Percentiles rank a stretch among this genome's conserved stretches.
Conservation (phyloP, 202 grass and related monocot species). For the Elaeis oleifera region DNA sequence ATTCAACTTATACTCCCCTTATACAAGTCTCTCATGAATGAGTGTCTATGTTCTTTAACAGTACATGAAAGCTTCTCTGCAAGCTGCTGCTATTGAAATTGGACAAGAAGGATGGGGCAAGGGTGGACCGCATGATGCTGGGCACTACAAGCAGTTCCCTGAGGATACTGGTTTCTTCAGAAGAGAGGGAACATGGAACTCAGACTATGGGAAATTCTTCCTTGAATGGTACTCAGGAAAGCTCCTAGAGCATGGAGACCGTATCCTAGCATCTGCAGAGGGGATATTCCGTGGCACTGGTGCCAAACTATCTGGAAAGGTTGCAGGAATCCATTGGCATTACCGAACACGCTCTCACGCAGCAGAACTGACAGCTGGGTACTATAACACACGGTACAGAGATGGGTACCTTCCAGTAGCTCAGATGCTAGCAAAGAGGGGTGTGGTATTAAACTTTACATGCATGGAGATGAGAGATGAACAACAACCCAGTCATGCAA, state of each 20-base stretch:
- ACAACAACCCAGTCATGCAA: constrained; percentile 67
- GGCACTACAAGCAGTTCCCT: constrained; percentile 91
- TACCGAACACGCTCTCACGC: constrained; percentile 78
- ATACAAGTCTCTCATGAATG: too few species aligned
- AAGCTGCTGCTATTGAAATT: constrained; percentile 34
- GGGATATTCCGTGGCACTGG: constrained; percentile 65
- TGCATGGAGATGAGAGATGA: constrained; percentile 99
- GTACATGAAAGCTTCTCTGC: constrained; percentile 80
- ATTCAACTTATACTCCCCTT: too few species aligned
- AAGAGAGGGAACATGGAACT: constrained; percentile 78
- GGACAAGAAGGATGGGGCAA: constrained; percentile 69
- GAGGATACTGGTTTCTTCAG: constrained; percentile 95
- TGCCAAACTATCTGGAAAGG: constrained; percentile 63
- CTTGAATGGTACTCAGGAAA: constrained; percentile 76
- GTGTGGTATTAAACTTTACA: constrained; percentile 86
- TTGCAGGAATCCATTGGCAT: constrained; percentile 96
- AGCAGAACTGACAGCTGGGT: constrained; percentile 90
- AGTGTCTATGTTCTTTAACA: constrained; percentile 11
- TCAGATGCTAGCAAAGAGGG: constrained; percentile 43
- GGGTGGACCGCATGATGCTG: constrained; percentile 70
- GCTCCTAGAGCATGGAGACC: constrained; percentile 82
- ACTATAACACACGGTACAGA: constrained; percentile 70
- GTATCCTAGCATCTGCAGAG: constrained; percentile 62
- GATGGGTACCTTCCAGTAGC: constrained; percentile 77
- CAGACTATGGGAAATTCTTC: constrained; percentile 90